These are phyloP conservation scores for Brassica cretica DNA, from an alignment of 345 rosid species.

Conservation along the genomic window DNA sequence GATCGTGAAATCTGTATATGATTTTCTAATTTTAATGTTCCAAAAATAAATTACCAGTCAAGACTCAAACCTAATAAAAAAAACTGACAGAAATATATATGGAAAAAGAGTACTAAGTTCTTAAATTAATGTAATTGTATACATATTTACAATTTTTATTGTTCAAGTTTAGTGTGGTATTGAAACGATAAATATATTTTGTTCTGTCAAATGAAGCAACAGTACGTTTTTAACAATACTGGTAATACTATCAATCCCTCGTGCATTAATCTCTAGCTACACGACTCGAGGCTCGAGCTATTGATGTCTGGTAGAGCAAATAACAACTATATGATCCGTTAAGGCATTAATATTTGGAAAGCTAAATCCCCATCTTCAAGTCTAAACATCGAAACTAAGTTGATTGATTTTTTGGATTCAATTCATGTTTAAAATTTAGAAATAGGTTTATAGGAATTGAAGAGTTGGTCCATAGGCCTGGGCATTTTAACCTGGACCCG, in stretches of 20 bases:
- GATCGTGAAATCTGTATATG: background rate
- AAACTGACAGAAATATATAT: background rate
- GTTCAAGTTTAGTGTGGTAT: background rate
- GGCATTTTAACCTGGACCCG: no score
- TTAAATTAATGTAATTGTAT: background rate
- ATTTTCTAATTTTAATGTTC: background rate
- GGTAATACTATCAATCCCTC: background rate
- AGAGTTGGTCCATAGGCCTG: background rate
- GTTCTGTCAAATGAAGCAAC: background rate
- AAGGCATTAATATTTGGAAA: background rate
- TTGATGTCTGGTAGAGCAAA: background rate
- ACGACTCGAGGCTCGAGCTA: constrained; percentile 7
- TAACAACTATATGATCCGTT: background rate
- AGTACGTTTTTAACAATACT: background rate
- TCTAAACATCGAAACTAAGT: background rate
- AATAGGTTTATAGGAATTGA: constrained; percentile 9
- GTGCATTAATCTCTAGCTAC: background rate
- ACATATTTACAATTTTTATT: background rate
- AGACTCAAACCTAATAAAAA: background rate
- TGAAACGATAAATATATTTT: background rate
- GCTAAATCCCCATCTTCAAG: background rate
- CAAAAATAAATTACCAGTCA: background rate
- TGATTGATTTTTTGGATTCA: background rate
- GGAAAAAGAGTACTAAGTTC: background rate
- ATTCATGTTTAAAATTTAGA: background rate